Percentiles rank a stretch among this genome's conserved stretches.
Evolutionary conservation across 108 stramenopile species (phyloP).

Genomic region (Schizochytrium sp.): DNA sequence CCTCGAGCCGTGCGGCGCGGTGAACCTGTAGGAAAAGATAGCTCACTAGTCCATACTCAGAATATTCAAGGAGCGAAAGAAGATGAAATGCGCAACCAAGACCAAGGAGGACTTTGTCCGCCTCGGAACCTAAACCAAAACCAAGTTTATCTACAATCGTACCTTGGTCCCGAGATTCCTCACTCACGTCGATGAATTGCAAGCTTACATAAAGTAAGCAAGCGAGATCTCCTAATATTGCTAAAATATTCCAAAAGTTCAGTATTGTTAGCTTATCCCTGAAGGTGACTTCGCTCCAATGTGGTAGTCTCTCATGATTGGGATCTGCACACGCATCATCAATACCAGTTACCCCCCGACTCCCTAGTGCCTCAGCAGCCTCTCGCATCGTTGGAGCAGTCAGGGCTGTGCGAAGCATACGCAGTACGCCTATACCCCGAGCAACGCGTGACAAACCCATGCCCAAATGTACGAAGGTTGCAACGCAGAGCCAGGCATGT

Average conservation of each 20-base stretch:
- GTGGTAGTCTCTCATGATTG: too few relatives aligned
- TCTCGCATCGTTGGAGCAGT: not conserved
- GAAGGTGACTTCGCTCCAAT: not conserved
- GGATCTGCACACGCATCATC: too few relatives aligned
- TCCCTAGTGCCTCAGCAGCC: too few relatives aligned
- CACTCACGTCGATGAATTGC: not conserved
- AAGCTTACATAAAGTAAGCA: not conserved
- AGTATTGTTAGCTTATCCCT: slow-evolving; percentile 39
- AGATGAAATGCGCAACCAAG: slow-evolving; percentile 22
- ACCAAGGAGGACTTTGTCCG: slow-evolving; percentile 28
- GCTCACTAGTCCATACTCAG: slow-evolving; percentile 30
- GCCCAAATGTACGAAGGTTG: not conserved
- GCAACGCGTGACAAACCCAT: not conserved
- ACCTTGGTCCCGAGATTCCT: not conserved
- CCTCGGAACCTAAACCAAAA: not conserved
- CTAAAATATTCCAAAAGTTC: slow-evolving; percentile 31
- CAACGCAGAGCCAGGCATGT: slow-evolving; percentile 33
- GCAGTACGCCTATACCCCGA: not conserved
- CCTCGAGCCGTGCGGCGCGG: slow-evolving; percentile 20
- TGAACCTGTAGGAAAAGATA: slow-evolving; percentile 32
- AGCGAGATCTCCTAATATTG: not conserved
- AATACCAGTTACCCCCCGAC: too few relatives aligned
- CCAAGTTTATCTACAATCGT: not conserved
- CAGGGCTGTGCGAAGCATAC: not conserved
- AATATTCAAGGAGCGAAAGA: slow-evolving; percentile 26